phyloP scores from a whole-genome alignment of 1,284 basidiomycete species.

The Pascua sp. region DNA sequence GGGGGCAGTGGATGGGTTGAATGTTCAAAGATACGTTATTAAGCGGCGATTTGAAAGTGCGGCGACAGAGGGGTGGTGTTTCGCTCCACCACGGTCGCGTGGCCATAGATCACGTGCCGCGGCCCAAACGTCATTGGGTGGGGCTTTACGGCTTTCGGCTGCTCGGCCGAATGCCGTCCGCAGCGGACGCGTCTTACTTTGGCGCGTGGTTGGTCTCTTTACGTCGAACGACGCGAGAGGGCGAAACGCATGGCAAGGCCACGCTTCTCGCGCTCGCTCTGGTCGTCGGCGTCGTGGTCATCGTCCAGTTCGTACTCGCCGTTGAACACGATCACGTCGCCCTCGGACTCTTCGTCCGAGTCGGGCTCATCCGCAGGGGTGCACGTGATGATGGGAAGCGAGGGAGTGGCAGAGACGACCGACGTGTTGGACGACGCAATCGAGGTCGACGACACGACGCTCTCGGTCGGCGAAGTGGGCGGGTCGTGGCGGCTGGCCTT shows the following conservation, averaged over 20 bases:
- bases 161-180: slow-evolving; percentile 5
- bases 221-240: too few species aligned
- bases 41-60: too few species aligned
- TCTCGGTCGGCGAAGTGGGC: slow-evolving; percentile 28
- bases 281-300: slow-evolving; percentile 30
- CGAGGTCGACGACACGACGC: slow-evolving; percentile 18
- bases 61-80: too few species aligned
- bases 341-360: slow-evolving; percentile 38
- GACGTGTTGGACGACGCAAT: slow-evolving; percentile 29
- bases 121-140: too few species aligned
- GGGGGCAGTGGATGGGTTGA: too few species aligned
- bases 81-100: too few species aligned
- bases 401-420: too few species aligned
- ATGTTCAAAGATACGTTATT: too few species aligned
- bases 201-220: too few species aligned
- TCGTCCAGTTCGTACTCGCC: slow-evolving; percentile 15
- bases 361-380: slow-evolving; percentile 44
- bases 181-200: too few species aligned
- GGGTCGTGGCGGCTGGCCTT: slow-evolving; percentile 2
- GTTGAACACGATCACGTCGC: slow-evolving; percentile 22
- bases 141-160: not conserved
- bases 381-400: slow-evolving; percentile 46
- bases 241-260: slow-evolving; percentile 25
- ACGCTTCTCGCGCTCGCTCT: slow-evolving; percentile 31
- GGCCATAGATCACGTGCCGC: too few species aligned